Percentiles rank a stretch among this genome's conserved stretches.
phyloP scores from a whole-genome alignment of 2,329 filamentous ascomycete genomes.

The Ophiocordyceps camponoti-leonardi region DNA sequence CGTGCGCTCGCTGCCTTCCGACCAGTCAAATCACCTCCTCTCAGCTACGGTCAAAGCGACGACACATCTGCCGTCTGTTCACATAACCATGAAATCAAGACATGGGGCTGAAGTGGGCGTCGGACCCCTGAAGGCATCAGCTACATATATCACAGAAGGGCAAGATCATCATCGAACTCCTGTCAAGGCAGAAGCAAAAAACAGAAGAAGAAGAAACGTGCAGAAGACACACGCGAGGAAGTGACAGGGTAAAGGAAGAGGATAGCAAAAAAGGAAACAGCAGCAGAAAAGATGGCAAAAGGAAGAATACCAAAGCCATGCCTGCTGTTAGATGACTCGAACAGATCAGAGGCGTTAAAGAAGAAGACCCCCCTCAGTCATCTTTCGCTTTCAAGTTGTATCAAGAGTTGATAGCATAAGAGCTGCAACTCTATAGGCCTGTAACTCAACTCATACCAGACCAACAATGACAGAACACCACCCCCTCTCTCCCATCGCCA shows the following conservation, averaged over 20 bases:
- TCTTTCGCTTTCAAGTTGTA: too few species aligned
- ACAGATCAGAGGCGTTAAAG: too few species aligned
- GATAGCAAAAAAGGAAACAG: too few species aligned
- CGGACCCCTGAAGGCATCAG: background rate
- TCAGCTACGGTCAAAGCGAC: too few species aligned
- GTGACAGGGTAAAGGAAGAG: too few species aligned
- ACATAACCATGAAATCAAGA: background rate
- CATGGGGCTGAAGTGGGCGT: background rate
- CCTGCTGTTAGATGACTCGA: too few species aligned
- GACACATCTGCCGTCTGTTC: background rate
- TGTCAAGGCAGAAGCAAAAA: background rate
- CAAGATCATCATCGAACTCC: background rate
- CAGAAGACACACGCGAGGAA: too few species aligned
- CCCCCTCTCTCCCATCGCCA: background rate
- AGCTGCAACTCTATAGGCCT: background rate
- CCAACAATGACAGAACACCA: background rate
- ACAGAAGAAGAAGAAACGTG: background rate
- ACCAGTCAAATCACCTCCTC: too few species aligned
- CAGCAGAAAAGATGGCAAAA: too few species aligned
- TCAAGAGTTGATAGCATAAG: background rate
- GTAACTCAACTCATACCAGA: background rate
- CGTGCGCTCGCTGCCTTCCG: too few species aligned
- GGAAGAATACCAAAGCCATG: too few species aligned
- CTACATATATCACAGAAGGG: background rate
- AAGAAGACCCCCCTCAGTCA: too few species aligned